Base-by-base conservation (phyloP, 495 filamentous ascomycete genomes). In the Daldinia caldariorum region DNA sequence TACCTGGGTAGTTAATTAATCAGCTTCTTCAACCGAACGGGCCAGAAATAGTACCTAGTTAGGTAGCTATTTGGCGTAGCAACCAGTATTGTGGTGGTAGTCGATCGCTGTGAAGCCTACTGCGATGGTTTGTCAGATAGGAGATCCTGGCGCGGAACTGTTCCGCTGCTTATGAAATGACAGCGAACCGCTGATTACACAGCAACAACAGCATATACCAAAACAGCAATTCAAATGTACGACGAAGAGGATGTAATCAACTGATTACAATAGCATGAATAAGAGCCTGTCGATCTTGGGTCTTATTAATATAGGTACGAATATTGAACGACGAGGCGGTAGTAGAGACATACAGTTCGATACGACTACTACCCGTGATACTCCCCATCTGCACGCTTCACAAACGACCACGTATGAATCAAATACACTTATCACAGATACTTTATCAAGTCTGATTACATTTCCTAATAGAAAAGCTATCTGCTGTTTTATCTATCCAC, bases 141-240 rank as follows among this genome's bases (percentile, higher is more conserved):
- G 43, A 3, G 43, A 47, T 47, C 16, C 9, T 47, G 43, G 43
- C 10, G 18, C 43, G 43, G 43, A 47, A 47, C 18, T 0, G 43
- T 47, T 47, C 43, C 18, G 43, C 18, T 47, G 43, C 18, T 47
- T 47, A 47, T 22, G 43, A 47, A 47, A 47, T 47, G 9, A 8
- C 9, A 22, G 8, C 3, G 0, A 47, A 16, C 43, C 16, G 16
- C 43, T 47, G 43, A 22, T 47, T 47, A 47, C 43, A 22, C 18
- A 47, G 22, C 16, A 1, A 9, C 16, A 1, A 9, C 16, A 47
- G 18, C 3, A 13, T 47, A 10, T 47, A 8, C 41, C 16, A 20
- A 45, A 8, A 18, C 41, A 45, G 16, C 41, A 1, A 20, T 8
- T 3, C 8, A 45, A 4, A 9, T 10, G 8, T 5, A 47, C 5